Base-by-base conservation (phyloP, 1,139 yeast genomes). In the Blastobotrys buckinghamii region DNA sequence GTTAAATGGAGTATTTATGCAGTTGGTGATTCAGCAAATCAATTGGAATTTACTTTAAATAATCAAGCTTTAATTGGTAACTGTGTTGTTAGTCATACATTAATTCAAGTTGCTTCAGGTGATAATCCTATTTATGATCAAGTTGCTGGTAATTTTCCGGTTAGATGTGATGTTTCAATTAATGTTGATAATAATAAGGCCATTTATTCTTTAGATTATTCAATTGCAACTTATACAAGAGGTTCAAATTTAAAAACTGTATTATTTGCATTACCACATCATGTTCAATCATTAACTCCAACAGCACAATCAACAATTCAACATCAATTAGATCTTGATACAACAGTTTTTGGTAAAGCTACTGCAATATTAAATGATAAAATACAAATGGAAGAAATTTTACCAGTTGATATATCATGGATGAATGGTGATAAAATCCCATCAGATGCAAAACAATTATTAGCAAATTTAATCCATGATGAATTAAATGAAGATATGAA, bases 241-340 rank as follows among this genome's bases (percentile, higher is more conserved):
- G 6, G 16, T n/a, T 8, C 27, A n/a, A 37, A 22, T 9, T 8
- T 8, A 2, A 67, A 66, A 6, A 74, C 82, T 10, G 65, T 84
- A 41, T 64, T 82, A 9, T 84, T 78, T 64, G 84, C 85, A 9
- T 73, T 83, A 47, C 89, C 90, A 9, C 94, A 84, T 64, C 92
- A 84, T 52, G 70, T 76, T 38, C 71, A 66, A 24, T 73, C 84
- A 1, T 68, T 83, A 49, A 19, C 26, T 35, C 42, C 47, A 44
- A n/a, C 19, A 29, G 39, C 46, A 44, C 47, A 7, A 22, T 16
- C 26, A 20, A 6, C 39, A 3, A 40, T 35, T 24, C 26, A 2
- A 17, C 5, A 9, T 6, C 35, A n/a, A 13, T 15, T 45, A 16
- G 19, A 6, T 4, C 19, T 45, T 24, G 69, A 72, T 29, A 79